Evolutionary conservation across 2,329 filamentous ascomycete species (phyloP), one percentile per base, ranked within the genome.

Genomic region (Nigrograna mackinnonii): DNA sequence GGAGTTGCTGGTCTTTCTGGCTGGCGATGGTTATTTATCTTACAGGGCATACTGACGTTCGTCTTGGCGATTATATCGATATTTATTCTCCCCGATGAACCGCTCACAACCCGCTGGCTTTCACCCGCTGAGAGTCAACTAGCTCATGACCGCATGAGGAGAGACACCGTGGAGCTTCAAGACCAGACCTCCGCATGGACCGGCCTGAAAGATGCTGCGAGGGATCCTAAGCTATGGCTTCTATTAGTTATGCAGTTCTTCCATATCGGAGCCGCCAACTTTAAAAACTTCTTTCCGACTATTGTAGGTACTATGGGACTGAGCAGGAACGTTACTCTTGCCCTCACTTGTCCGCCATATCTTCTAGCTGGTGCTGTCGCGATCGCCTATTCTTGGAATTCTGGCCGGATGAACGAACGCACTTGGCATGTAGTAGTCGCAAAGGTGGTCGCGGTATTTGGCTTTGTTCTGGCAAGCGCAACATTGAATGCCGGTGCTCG

Each of bases 171-270:
- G 11, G 70, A 70, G n/a, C 69, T 72, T 33, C 55, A 66, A 7
- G 62, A 63, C 21, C 67, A 66, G 26, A 67, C 64, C 16, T 73
- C 64, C 9, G 63, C 67, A 13, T 73, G 63, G 67, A 64, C 68
- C 2, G 77, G 77, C 2, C 64, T 79, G 16, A 72, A 71, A 47
- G 68, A 77, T 43, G 76, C 77, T 0, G 68, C 67, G 43, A 54
- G 50, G 12, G 78, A 80, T 43, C 73, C 71, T 51, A 68, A 75
- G 39, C 72, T 76, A 1, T 79, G 75, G 75, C 54, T 80, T 5
- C 77, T 79, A 50, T 73, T 70, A 5, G 59, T 78, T 20, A 79
- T 79, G 75, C 74, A 78, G 48, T 77, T 79, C 57, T 74, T 78
- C 47, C 75, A 79, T 53, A 62, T 79, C 6, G 74, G 73, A 1